Base-by-base conservation (phyloP, 257 asterid genomes). In the Solanum neorickii region DNA sequence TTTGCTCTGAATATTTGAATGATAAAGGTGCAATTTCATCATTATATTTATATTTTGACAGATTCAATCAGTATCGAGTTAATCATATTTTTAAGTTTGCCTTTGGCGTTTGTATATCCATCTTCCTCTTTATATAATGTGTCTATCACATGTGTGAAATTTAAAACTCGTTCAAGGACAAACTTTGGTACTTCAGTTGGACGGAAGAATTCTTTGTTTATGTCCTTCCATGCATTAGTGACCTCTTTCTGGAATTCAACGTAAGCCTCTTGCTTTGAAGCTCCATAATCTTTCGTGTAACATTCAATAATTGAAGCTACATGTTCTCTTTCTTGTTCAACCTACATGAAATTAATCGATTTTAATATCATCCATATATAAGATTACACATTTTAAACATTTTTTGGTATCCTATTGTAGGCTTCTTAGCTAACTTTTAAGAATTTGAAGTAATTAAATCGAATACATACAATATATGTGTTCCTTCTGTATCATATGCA, bases 191-290 rank as follows among this genome's bases (percentile, higher is more conserved):
- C 42, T 27, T 70, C 9, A 7, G 1, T 88, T 47, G 49, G 39
- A 10, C 12, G 20, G 1, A 86, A 1, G 7, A n/a, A 49, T 25
- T 85, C 88, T 39, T 44, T 37, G 42, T 88, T 88, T 35, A 68
- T 27, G 44, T 86, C 87, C 23, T 86, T 88, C 88, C 90, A 88
- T 14, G 85, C 88, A 80, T 69, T 68, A 3, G 39, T 41, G 21
- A 86, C 16, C 0, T n/a, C 83, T 10, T 80, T 82, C 21, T 74
- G 15, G 4, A 69, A 23, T 7, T 68, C 60, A 3, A 6, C 6
- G 7, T 10, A 37, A 13, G 87, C 75, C 44, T 62, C 82, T 76
- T 74, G 23, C 41, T 77, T 88, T 12, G 89, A 18, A 1, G 12
- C 77, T 6, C 66, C 31, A 66, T 66, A 66, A 1, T 66, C 10